Evolutionary conservation across 2,329 filamentous ascomycete genomes (phyloP).

Genomic region (Neurospora crassa): DNA sequence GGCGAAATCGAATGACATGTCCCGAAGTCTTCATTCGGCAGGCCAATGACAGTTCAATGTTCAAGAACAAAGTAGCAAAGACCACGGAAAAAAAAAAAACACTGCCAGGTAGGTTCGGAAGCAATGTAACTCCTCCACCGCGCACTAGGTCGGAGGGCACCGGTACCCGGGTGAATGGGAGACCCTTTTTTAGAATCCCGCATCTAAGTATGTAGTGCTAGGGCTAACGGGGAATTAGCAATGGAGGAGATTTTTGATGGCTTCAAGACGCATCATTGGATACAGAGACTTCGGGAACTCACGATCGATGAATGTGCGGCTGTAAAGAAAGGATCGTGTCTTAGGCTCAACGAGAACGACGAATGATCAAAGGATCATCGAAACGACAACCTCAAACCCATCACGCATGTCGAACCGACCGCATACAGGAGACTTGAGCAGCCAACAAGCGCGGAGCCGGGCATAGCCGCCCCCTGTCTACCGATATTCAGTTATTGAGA

Average conservation of each 20-base stretch:
- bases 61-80: background rate
- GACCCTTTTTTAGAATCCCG: background rate
- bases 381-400: background rate
- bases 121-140: background rate
- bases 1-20: background rate
- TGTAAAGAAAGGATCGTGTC: background rate
- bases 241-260: background rate
- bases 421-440: background rate
- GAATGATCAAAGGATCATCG: background rate
- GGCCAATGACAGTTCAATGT: background rate
- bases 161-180: background rate
- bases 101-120: background rate
- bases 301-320: background rate
- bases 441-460: background rate
- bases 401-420: background rate
- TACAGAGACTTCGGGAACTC: background rate
- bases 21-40: background rate
- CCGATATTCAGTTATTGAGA: background rate
- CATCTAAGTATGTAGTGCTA: background rate
- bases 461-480: background rate
- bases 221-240: background rate
- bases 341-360: background rate
- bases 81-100: background rate
- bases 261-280: background rate
- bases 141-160: background rate